These are phyloP conservation scores for Blastobotrys americana DNA, from an alignment of 805 yeast genomes.

Conservation along the genomic window DNA sequence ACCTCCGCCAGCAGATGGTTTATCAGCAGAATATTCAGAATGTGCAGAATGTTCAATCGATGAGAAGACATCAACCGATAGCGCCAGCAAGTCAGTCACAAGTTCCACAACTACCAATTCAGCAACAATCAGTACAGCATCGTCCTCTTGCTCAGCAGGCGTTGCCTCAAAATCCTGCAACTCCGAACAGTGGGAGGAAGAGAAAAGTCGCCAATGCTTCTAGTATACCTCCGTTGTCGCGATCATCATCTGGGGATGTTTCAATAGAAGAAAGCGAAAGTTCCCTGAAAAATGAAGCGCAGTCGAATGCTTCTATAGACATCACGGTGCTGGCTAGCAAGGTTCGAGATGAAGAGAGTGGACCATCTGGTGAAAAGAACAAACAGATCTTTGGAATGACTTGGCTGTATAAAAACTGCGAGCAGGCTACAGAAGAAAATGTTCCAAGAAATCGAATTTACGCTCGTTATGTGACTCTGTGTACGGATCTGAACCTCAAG, in stretches of 20 bases:
- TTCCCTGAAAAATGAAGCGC: slow-evolving; percentile 15
- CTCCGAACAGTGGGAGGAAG: not conserved
- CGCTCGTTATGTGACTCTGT: slow-evolving; percentile 54
- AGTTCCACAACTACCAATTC: not conserved
- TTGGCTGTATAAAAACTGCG: slow-evolving; percentile 66
- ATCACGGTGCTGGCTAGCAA: slow-evolving; percentile 15
- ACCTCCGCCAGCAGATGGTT: slow-evolving; percentile 4
- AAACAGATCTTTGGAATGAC: slow-evolving; percentile 73
- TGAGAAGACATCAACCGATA: too few relatives aligned
- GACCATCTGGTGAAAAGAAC: slow-evolving; percentile 25
- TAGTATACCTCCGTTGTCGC: slow-evolving; percentile 3
- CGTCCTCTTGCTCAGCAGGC: not conserved
- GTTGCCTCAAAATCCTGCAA: not conserved
- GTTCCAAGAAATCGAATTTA: slow-evolving; percentile 63
- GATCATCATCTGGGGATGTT: not conserved
- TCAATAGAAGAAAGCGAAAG: slow-evolving; percentile 14
- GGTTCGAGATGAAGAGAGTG: slow-evolving; percentile 15
- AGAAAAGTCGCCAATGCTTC: not conserved
- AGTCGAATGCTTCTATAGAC: slow-evolving; percentile 10
- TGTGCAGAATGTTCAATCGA: not conserved
- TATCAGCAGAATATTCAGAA: slow-evolving; percentile 4
- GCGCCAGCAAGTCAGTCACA: not conserved
- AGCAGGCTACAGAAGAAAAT: slow-evolving; percentile 41
- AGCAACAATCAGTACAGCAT: not conserved
- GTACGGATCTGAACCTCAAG: slow-evolving; percentile 47